These are phyloP conservation scores for Penicillium sp. DNA, from an alignment of 2,329 filamentous ascomycete species.

Conservation along the genomic window DNA sequence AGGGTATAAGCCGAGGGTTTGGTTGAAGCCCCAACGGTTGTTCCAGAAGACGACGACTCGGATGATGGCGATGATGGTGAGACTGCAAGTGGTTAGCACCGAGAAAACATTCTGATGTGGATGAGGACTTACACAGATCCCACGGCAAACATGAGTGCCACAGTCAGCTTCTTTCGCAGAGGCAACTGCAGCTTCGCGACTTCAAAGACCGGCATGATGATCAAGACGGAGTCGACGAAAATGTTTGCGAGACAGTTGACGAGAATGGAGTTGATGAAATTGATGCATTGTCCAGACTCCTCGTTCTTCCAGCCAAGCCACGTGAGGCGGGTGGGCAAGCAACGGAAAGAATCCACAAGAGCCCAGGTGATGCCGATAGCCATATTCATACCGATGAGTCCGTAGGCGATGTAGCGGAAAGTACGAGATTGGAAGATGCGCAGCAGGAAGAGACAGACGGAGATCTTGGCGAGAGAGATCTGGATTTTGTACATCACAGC, in stretches of 20 bases:
- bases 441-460: constrained; percentile 23
- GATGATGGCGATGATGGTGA: constrained; percentile 28
- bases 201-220: constrained; percentile 22
- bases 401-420: constrained; percentile 22
- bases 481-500: constrained; percentile 22
- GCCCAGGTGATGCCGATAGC: constrained; percentile 21
- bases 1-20: constrained; percentile 24
- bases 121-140: constrained; percentile 16
- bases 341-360: constrained; percentile 21
- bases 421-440: constrained; percentile 21
- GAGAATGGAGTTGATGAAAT: constrained; percentile 21
- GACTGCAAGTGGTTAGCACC: constrained; percentile 8
- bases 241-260: constrained; percentile 25
- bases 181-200: constrained; percentile 22
- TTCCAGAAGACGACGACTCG: constrained; percentile 30
- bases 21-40: constrained; percentile 25
- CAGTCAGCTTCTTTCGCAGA: constrained; percentile 18
- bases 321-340: constrained; percentile 16
- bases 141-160: constrained; percentile 19
- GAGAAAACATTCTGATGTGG: not conserved
- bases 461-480: constrained; percentile 20
- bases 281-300: constrained; percentile 19
- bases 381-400: constrained; percentile 18
- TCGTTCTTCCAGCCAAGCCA: constrained; percentile 21
- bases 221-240: constrained; percentile 19